Percentiles rank a stretch among this genome's conserved stretches.
Conservation (phyloP, 768 basidiomycete genomes). For the Hygrophorus pudorinus region DNA sequence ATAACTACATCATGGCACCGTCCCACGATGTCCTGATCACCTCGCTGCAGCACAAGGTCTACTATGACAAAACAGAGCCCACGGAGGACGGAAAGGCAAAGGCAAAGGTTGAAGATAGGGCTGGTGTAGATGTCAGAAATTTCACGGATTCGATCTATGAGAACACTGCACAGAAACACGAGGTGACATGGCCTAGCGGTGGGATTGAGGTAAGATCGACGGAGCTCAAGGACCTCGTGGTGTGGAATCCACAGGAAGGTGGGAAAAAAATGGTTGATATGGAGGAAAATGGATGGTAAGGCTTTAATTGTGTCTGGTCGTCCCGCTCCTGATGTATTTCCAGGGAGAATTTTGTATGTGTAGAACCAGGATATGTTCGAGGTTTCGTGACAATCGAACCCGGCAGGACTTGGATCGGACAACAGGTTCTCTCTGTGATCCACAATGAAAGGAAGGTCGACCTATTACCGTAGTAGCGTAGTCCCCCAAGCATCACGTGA, state of each 20-base stretch:
- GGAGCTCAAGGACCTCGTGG: slow-evolving; percentile 72
- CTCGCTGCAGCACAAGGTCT: slow-evolving; percentile 54
- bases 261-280: slow-evolving; percentile 80
- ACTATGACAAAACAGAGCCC: slow-evolving; percentile 74
- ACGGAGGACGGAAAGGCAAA: slow-evolving; percentile 37
- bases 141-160: slow-evolving; percentile 77
- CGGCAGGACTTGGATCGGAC: slow-evolving; percentile 67
- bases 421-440: slow-evolving; percentile 46
- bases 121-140: slow-evolving; percentile 52
- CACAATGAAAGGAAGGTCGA: too few species aligned
- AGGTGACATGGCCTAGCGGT: slow-evolving; percentile 50
- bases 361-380: slow-evolving; percentile 82
- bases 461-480: too few species aligned
- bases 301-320: slow-evolving; percentile 5
- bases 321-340: not conserved
- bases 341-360: slow-evolving; percentile 81
- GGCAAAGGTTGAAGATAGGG: slow-evolving; percentile 49
- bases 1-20: slow-evolving; percentile 77
- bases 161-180: slow-evolving; percentile 44
- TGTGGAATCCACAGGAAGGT: slow-evolving; percentile 85
- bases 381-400: slow-evolving; percentile 57
- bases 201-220: slow-evolving; percentile 40
- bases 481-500: too few species aligned
- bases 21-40: slow-evolving; percentile 47
- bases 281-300: slow-evolving; percentile 82